Base-by-base conservation (phyloP, 768 basidiomycete species). In the Suillus plorans region DNA sequence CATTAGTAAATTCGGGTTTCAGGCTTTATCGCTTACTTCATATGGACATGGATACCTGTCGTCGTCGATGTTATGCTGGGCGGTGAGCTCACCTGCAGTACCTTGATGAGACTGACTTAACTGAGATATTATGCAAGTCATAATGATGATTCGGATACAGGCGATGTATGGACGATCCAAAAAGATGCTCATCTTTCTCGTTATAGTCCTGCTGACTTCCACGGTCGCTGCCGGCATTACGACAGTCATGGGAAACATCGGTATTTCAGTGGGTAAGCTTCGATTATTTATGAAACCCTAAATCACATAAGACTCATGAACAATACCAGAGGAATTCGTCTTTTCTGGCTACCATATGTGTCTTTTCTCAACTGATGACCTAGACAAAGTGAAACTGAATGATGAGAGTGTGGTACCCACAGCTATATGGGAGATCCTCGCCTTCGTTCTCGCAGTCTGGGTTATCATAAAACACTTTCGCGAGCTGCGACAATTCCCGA, bases 301-400 rank as follows among this genome's bases (percentile, higher is more conserved):
- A 13, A 47, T 10, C 45, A 22, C n/a, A 47, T 2, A 12, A 47
- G 10, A 22, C 45, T 47, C 10, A 47, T 47, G 12, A 0, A 47
- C 5, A 22, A 22, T n/a, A 5, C 4, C n/a, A 47, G 45, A 22
- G 1, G 45, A 47, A 12, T 22, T 0, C 3, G 0, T 22, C n/a
- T 0, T 47, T 47, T 12, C 5, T 1, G n/a, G 45, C 5, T n/a
- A n/a, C 5, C 4, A n/a, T 22, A 0, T 1, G 5, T 47, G 45
- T 47, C 4, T 47, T 47, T 5, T 0, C 1, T 1, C 0, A 20
- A 0, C 10, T 2, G 5, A 5, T n/a, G n/a, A 12, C 20, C 4
- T 2, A 45, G 1, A 12, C 20, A 4, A 12, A 4, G 4, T 10
- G 4, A 0, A 12, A 12, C 45, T 45, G 45, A 0, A 8, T n/a